phyloP scores from a whole-genome alignment of 1,139 yeast genomes.

The Pneumocystis oryctolagi region DNA sequence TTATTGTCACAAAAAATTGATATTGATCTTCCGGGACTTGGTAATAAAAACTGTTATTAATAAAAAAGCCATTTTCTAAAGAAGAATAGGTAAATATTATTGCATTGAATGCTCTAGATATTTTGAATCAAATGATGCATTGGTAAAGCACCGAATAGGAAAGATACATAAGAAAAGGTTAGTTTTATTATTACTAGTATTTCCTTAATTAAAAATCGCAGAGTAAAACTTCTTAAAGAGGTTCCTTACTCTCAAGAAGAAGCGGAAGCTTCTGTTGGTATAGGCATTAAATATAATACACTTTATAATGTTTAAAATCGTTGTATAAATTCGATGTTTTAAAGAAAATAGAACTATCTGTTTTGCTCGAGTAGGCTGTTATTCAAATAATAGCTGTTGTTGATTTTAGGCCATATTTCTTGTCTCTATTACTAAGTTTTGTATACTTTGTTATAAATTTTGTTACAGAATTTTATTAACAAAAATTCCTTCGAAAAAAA shows the following conservation, averaged over 20 bases:
- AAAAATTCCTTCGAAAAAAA: conserved; percentile 41
- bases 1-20: conserved; percentile 73
- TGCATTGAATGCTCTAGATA: conserved; percentile 91
- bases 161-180: conserved; percentile 52
- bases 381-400: not conserved
- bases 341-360: not conserved
- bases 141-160: conserved; percentile 56
- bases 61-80: not conserved
- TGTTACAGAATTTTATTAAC: not conserved
- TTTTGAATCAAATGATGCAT: conserved; percentile 62
- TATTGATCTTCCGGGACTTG: conserved; percentile 83
- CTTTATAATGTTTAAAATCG: not conserved
- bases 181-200: not conserved
- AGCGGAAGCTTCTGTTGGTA: conserved; percentile 81
- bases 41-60: not conserved
- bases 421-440: conserved; percentile 37
- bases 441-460: not conserved
- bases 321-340: not conserved
- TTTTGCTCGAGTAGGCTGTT: not conserved
- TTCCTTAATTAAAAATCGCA: not conserved
- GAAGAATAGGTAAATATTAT: conserved; percentile 51
- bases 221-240: conserved; percentile 57
- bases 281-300: conserved; percentile 38
- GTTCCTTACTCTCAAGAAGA: conserved; percentile 80
- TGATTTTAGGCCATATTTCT: conserved; percentile 52